Conservation (phyloP, 257 asterid genomes). For the Paulownia fortunei region DNA sequence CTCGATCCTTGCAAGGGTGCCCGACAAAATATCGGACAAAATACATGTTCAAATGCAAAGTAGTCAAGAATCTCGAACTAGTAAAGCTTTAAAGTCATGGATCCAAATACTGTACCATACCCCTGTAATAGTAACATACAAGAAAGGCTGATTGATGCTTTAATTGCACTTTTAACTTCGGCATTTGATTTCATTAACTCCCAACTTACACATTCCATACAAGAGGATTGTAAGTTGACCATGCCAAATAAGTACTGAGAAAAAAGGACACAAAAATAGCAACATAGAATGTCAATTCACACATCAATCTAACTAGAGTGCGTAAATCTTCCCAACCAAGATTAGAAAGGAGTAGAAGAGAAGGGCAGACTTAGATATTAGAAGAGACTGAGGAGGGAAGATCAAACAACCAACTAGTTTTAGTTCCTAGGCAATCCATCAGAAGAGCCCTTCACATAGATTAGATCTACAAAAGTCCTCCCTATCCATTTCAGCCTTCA, state of each 20-base stretch:
- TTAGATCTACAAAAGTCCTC: slow-evolving; percentile 28
- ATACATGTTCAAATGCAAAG: background rate
- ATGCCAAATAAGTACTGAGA: background rate
- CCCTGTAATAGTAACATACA: background rate
- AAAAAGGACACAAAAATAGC: background rate
- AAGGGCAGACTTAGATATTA: background rate
- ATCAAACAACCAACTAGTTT: background rate
- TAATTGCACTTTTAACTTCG: background rate
- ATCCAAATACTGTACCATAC: slow-evolving; percentile 9
- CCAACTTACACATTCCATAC: background rate
- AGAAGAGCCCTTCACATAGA: slow-evolving; percentile 39
- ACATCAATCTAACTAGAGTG: background rate
- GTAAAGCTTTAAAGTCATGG: background rate
- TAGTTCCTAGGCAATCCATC: background rate
- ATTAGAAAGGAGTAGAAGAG: background rate
- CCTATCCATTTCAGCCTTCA: slow-evolving; percentile 35
- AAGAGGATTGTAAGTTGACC: background rate
- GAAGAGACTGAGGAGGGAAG: background rate
- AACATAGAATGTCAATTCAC: background rate
- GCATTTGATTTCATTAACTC: slow-evolving; percentile 2
- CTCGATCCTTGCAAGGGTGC: too few relatives aligned
- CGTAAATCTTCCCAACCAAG: background rate
- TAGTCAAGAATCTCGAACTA: background rate
- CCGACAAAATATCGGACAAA: too few relatives aligned
- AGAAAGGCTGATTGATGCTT: background rate